Evolutionary conservation across 2,329 filamentous ascomycete species (phyloP).

Genomic region (Canariomyces notabilis): DNA sequence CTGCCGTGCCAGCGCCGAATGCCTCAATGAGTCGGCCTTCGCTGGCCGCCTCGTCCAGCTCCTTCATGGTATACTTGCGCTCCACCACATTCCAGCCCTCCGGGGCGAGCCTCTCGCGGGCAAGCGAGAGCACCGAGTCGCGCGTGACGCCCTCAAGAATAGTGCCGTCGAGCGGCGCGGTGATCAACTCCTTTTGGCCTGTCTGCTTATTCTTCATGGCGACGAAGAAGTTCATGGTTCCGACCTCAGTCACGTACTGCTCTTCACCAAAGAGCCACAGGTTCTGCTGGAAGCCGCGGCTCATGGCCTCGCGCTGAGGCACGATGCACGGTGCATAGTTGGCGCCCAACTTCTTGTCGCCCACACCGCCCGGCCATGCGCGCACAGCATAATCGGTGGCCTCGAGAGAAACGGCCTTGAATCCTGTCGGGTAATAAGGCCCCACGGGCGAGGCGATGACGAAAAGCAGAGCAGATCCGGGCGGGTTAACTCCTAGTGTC

Average conservation of each 20-base stretch:
- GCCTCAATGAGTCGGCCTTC: constrained; percentile 88
- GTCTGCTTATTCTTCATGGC: constrained; percentile 80
- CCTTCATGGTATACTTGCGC: constrained; percentile 87
- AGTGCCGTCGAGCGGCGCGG: constrained; percentile 92
- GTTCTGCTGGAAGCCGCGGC: constrained; percentile 94
- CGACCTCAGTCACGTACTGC: constrained; percentile 93
- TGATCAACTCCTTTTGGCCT: constrained; percentile 86
- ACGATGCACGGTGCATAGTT: constrained; percentile 99
- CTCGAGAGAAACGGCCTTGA: constrained; percentile 94
- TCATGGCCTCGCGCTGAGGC: constrained; percentile 88
- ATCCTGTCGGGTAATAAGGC: constrained; percentile 96
- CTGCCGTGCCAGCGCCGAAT: constrained; percentile 90
- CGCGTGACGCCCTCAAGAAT: constrained; percentile 93
- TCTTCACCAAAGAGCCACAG: constrained; percentile 96
- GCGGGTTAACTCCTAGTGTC: constrained; percentile 88
- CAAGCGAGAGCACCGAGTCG: constrained; percentile 83
- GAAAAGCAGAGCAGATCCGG: constrained; percentile 85
- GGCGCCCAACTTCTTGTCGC: constrained; percentile 96
- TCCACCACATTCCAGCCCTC: constrained; percentile 87
- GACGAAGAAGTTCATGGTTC: constrained; percentile 97
- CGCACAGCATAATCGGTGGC: constrained; percentile 95
- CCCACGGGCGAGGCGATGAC: constrained; percentile 95
- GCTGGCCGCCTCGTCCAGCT: constrained; percentile 72
- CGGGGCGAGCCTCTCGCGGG: constrained; percentile 73
- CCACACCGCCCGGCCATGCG: constrained; percentile 95